Base-by-base conservation (phyloP, 345 rosid species). In the Pistacia vera region DNA sequence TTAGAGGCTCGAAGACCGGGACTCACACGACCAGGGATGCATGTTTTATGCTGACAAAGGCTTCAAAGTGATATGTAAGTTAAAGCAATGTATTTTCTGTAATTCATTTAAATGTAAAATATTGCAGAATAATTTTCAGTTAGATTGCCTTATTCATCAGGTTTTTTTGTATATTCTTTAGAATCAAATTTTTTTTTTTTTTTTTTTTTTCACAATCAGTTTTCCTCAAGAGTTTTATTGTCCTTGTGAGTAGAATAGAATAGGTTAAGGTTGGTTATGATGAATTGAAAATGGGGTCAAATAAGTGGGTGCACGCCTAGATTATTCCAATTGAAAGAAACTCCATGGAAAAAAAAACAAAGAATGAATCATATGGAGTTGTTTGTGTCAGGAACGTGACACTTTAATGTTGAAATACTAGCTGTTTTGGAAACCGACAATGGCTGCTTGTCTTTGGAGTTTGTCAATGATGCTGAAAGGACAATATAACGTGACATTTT, bases 1-100 rank as follows among this genome's bases (percentile, higher is more conserved):
- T 88, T 67, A 85, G 75, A 86, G 97, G 99, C 72, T 88, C 51
- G 96, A 89, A 78, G 94, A 93, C 59, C 79, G 86, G 52, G 92
- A 90, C 81, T 71, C 82, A 65, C 84, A 30, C 78, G 93, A 73
- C 55, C 84, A 3, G 82, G 86, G 76, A 86, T 62, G 52, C 79
- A 46, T 87, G 93, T 72, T 80, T 86, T 70, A 56, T 86, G 92
- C 66, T 92, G 88, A 85, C 71, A 38, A 38, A 64, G 9, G 52
- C 72, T 68, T 79, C 57, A 33, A 74, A 60, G 63, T 73, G 67
- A 52, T 66, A 22, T 78, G 83, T 64, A 77, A 76, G 71, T 72
- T 79, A 70, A 61, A 33, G 58, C 62, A 46, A 22, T 71, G 68
- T 33, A 71, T 65, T 63, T 70, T 71, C 30, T 68, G 82, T 77